phyloP scores from a whole-genome alignment of 2,329 filamentous ascomycete genomes.

The Fusarium denticulatum region DNA sequence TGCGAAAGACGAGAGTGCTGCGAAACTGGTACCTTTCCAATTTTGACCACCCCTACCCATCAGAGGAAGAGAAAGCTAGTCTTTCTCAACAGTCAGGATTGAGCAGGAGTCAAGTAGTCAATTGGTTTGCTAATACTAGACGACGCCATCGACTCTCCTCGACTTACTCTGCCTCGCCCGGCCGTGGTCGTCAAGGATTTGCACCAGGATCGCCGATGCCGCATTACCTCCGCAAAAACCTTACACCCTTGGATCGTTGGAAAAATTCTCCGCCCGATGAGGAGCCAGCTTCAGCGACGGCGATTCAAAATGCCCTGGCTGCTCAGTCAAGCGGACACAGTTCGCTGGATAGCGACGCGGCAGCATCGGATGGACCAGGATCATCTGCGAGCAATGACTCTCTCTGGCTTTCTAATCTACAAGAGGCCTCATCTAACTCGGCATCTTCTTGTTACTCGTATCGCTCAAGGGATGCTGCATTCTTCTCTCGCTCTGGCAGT shows the following conservation, averaged over 20 bases:
- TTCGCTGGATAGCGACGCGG: slow-evolving; percentile 28
- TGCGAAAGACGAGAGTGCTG: slow-evolving; percentile 57
- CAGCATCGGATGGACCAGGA: slow-evolving; percentile 43
- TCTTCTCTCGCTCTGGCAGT: slow-evolving; percentile 35
- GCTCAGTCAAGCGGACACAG: slow-evolving; percentile 22
- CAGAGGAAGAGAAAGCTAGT: slow-evolving; percentile 55
- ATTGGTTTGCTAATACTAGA: slow-evolving; percentile 63
- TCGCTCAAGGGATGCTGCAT: slow-evolving; percentile 18
- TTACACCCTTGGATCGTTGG: slow-evolving; percentile 60
- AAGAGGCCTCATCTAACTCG: slow-evolving; percentile 42
- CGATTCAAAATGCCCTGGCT: slow-evolving; percentile 50
- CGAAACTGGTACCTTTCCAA: slow-evolving; percentile 58
- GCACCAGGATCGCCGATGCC: slow-evolving; percentile 57
- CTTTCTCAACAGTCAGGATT: slow-evolving; percentile 57
- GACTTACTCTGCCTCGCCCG: slow-evolving; percentile 38
- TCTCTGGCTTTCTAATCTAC: slow-evolving; percentile 30
- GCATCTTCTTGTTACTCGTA: slow-evolving; percentile 43
- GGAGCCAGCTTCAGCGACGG: slow-evolving; percentile 53
- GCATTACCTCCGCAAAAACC: slow-evolving; percentile 41
- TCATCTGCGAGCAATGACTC: slow-evolving; percentile 48
- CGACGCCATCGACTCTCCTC: slow-evolving; percentile 55
- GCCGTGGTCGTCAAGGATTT: slow-evolving; percentile 42
- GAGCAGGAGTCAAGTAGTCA: slow-evolving; percentile 56
- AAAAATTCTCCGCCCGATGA: slow-evolving; percentile 55
- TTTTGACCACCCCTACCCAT: slow-evolving; percentile 59